Evolutionary conservation across 108 stramenopile species (phyloP), one percentile per base, ranked within the genome.

Genomic region (Nitzschia sp.): DNA sequence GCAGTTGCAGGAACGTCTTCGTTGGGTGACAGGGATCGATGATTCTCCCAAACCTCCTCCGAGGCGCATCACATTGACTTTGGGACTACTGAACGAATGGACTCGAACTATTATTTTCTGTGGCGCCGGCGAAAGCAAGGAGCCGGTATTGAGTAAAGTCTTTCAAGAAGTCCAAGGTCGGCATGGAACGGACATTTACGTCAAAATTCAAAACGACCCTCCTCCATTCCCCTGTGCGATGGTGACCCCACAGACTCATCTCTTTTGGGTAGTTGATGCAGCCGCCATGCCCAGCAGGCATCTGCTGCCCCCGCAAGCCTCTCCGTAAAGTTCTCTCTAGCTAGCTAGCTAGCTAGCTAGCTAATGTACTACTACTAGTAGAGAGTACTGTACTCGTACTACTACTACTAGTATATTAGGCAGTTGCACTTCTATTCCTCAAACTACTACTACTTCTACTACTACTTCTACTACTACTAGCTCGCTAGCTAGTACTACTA

Each of bases 1-100:
- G 29, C 71, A 97, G 45, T 59, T 96, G 44, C 45, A 80, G 15
- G 94, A 94, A 66, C 48, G 69, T 19, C 45, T 17, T 30, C 36
- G 44, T 19, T 80, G 75, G 58, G 94, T 98, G 22, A 90, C 92
- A 4, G 57, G 86, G 21, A 96, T 98, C 62, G 78, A 79, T 27
- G 96, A 98, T 76, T 96, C 96, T 11, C 98, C 98, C 21, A 98
- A 98, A 75, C 96, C 98, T n/a, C 98, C 98, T 21, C 84, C 95
- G 0, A 55, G 75, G 31, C 88, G 98, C 19, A 94, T 98, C 55
- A 98, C 98, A 16, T 73, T 98, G 52, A 97, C 98, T 6, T 85
- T 87, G 30, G 88, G 83, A 1, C 76, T 92, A 6, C 63, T 98
- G 56, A 92, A 94, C 48, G 63, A 79, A 25, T 22, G 63, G 9